Evolutionary conservation across 2,329 filamentous ascomycete genomes (phyloP).

Genomic region (Pseudopyricularia cyperi): DNA sequence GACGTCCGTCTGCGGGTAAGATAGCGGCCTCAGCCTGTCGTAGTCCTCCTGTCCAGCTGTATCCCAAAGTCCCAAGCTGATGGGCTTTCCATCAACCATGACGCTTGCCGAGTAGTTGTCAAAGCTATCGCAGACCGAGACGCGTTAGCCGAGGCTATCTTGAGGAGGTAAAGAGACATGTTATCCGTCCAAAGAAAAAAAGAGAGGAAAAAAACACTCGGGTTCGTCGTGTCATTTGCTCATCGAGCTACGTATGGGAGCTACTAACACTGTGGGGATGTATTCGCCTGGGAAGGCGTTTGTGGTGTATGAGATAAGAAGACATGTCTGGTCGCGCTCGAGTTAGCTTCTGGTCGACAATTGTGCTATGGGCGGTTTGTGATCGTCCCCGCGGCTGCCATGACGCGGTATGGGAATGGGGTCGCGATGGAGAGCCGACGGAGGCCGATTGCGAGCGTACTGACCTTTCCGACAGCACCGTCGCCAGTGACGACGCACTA

Average conservation of each 20-base stretch:
- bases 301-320: slow-evolving; percentile 97
- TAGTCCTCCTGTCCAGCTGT: slow-evolving; percentile 98
- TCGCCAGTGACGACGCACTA: slow-evolving; percentile 98
- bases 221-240: neutral
- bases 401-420: neutral
- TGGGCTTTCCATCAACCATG: slow-evolving; percentile 96
- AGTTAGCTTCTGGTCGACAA: slow-evolving; percentile 22
- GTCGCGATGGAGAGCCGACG: neutral
- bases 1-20: slow-evolving; percentile 96
- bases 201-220: neutral
- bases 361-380: too few species aligned
- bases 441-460: slow-evolving; percentile 9
- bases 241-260: neutral
- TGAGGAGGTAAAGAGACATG: too few species aligned
- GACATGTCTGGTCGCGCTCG: slow-evolving; percentile 60
- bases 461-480: slow-evolving; percentile 96
- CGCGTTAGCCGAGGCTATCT: too few species aligned
- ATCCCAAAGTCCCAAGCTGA: slow-evolving; percentile 96
- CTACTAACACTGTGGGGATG: slow-evolving; percentile 85
- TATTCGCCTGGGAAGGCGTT: slow-evolving; percentile 99
- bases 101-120: slow-evolving; percentile 99
- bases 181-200: neutral
- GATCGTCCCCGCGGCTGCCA: too few species aligned
- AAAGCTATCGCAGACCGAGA: slow-evolving; percentile 46
- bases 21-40: slow-evolving; percentile 84